Conservation (phyloP, 371 early-diverging fungal species). For the Parasitella parasitica region DNA sequence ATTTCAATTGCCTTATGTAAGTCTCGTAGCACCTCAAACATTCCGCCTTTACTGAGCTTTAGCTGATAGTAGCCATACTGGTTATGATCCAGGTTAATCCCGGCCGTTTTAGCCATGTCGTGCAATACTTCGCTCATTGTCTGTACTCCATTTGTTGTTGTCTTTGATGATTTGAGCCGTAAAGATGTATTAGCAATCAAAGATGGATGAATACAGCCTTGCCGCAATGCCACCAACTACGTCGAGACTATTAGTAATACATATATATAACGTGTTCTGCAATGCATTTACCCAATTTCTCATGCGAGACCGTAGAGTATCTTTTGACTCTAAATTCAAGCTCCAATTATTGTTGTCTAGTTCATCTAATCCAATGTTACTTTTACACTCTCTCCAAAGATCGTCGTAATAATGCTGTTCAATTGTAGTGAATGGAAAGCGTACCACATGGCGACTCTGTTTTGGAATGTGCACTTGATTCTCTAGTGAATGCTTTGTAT, state of each 20-base stretch:
- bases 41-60: constrained; percentile 26
- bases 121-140: neutral
- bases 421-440: constrained; percentile 54
- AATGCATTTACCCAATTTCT: neutral
- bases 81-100: constrained; percentile 4
- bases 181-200: constrained; percentile 16
- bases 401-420: constrained; percentile 68
- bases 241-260: neutral
- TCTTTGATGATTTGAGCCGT: neutral
- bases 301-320: neutral
- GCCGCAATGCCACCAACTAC: constrained; percentile 36
- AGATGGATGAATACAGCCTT: constrained; percentile 41
- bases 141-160: neutral
- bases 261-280: too few relatives aligned
- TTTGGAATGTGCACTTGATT: constrained; percentile 59
- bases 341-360: constrained; percentile 30
- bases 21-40: constrained; percentile 29
- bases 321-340: neutral
- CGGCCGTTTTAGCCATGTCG: neutral
- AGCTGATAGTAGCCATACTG: constrained; percentile 1
- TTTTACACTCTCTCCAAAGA: constrained; percentile 45
- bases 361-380: constrained; percentile 16
- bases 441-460: constrained; percentile 49
- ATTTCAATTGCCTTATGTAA: constrained; percentile 14
- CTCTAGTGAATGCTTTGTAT: constrained; percentile 50